Conservation (phyloP, 176 grass and related monocot genomes). For the Bromus sterilis region DNA sequence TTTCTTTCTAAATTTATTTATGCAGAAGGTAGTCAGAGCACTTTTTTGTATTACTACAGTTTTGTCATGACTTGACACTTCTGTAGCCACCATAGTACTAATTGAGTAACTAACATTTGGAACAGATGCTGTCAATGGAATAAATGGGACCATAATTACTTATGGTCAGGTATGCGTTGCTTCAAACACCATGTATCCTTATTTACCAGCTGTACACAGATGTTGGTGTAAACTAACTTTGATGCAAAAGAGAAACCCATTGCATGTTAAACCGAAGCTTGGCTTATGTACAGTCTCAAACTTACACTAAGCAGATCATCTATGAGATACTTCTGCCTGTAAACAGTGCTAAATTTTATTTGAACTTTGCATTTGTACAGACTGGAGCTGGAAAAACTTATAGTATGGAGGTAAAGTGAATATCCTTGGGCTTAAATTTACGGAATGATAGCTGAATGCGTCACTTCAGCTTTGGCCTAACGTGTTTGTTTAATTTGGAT, state of each 20-base stretch:
- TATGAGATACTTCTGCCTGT: background rate
- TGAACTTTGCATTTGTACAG: constrained; percentile 28
- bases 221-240: constrained; percentile 2
- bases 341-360: constrained; percentile 8
- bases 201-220: background rate
- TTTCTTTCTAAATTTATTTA: constrained; percentile 7
- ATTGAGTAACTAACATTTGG: background rate
- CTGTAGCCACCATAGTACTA: background rate
- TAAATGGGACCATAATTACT: constrained; percentile 67
- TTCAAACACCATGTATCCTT: background rate
- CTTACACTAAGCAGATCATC: background rate
- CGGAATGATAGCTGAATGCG: background rate
- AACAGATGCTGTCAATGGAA: constrained; percentile 59
- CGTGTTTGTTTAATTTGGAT: constrained; percentile 3
- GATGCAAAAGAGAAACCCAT: background rate
- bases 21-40: background rate
- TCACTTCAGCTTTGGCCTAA: background rate
- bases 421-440: background rate
- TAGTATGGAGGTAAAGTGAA: constrained; percentile 70
- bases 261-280: background rate
- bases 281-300: background rate
- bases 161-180: constrained; percentile 67
- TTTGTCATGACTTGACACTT: background rate
- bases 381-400: constrained; percentile 89
- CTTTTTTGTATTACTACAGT: background rate